Evolutionary conservation across 2,329 filamentous ascomycete genomes (phyloP).

Genomic region (Aulographum hederae): DNA sequence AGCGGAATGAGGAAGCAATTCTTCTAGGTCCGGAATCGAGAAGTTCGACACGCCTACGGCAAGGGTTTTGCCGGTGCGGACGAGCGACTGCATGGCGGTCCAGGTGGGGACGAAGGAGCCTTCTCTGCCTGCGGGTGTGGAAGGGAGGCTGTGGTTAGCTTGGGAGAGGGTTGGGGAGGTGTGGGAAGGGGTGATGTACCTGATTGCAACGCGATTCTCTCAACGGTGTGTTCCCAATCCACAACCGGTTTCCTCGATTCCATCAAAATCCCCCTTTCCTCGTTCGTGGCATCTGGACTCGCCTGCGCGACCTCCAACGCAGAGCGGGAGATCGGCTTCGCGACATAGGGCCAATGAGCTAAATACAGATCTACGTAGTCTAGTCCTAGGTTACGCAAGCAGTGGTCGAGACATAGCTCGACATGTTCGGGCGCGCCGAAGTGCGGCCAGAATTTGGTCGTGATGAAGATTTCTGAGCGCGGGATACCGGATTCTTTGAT

Average conservation of each 20-base stretch:
- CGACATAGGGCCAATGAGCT: constrained; percentile 82
- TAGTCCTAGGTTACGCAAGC: constrained; percentile 65
- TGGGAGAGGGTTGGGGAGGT: too few species aligned
- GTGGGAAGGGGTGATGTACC: too few species aligned
- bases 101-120: constrained; percentile 70
- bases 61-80: constrained; percentile 46
- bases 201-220: too few species aligned
- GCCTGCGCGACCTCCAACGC: too few species aligned
- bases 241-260: too few species aligned
- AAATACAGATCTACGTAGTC: constrained; percentile 86
- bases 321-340: too few species aligned
- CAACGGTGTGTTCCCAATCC: too few species aligned
- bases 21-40: constrained; percentile 58
- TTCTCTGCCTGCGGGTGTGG: too few species aligned
- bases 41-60: constrained; percentile 76
- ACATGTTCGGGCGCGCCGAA: constrained; percentile 71
- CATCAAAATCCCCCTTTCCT: too few species aligned
- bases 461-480: constrained; percentile 77
- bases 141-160: too few species aligned
- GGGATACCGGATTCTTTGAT: constrained; percentile 33
- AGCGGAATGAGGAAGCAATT: constrained; percentile 60
- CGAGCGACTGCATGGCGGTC: constrained; percentile 60
- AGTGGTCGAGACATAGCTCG: constrained; percentile 55
- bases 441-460: constrained; percentile 84
- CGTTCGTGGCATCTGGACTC: too few species aligned